Base-by-base conservation (phyloP, 208 protist genomes). In the Trypanosoma melophagium region DNA sequence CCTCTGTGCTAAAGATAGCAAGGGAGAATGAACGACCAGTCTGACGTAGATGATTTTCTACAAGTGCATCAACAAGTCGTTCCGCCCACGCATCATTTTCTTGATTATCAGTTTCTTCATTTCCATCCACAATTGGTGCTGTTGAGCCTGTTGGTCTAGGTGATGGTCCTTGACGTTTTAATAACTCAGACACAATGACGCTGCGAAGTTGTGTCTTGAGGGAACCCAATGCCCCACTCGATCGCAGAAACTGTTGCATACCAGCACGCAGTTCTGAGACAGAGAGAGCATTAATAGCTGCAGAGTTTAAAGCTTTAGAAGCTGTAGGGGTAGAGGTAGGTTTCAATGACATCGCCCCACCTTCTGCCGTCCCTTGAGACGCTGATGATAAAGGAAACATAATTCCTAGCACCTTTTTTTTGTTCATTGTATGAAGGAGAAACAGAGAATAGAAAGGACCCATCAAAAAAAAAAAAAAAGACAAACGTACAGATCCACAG, bases 181-280 rank as follows among this genome's bases (percentile, higher is more conserved):
- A 59, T 41, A 95, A 66, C 53, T 92, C 87, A 1, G 80, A 83
- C 13, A 92, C 60, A 62, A 95, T 79, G 51, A 91, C 89, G 25
- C 83, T 83, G 24, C 90, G 86, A 24, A 95, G 80, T 53, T 95
- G 87, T 14, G 87, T 92, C 69, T 95, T 95, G 21, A 95, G 77
- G n/a, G 73, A 62, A n/a, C 80, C 69, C 47, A 95, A 72, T 4
- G 81, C 74, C 22, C 90, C 90, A 67, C 79, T 93, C 17, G 75
- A 71, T 22, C 80, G 70, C 19, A 95, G 79, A 62, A 91, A 83
- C 24, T 92, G 80, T 71, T 93, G 81, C 69, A 95, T 87, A 1
- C 79, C 85, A 0, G 85, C 71, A 41, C 87, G 86, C 28, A 95
- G 75, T 67, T 95, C 90, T 12, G 79, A 72, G 0, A 84, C 79